These are phyloP conservation scores for Cylindricascospora bacillispora DNA, from an alignment of 1,139 yeast genomes.

Conservation along the genomic window DNA sequence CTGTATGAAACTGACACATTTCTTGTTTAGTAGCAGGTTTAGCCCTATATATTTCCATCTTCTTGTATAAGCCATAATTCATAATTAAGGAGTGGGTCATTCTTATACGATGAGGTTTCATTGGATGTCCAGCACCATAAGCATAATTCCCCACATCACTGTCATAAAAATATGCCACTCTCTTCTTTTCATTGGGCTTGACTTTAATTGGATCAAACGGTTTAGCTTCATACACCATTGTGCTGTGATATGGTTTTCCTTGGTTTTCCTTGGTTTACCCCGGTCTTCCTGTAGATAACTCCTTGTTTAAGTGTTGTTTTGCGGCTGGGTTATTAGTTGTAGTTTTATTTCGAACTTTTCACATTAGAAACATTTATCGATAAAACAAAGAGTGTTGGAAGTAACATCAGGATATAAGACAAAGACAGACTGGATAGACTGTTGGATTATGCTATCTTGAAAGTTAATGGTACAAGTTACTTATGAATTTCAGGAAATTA, in stretches of 20 bases:
- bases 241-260: not conserved
- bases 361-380: too few species aligned
- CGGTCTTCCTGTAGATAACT: too few species aligned
- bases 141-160: conserved; percentile 96
- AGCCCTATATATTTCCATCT: conserved; percentile 94
- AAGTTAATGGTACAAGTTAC: too few species aligned
- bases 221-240: conserved; percentile 32
- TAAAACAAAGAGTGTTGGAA: too few species aligned
- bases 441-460: too few species aligned
- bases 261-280: too few species aligned
- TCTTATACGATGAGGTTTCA: conserved; percentile 97
- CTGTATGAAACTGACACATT: conserved; percentile 97
- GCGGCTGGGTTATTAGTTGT: too few species aligned
- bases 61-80: conserved; percentile 93
- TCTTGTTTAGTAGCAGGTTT: conserved; percentile 98
- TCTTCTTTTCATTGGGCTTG: conserved; percentile 43
- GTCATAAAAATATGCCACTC: conserved; percentile 56
- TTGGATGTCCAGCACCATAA: conserved; percentile 96
- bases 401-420: too few species aligned
- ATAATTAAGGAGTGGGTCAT: conserved; percentile 95
- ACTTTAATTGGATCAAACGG: conserved; percentile 51
- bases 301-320: too few species aligned
- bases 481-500: too few species aligned
- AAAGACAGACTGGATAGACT: too few species aligned
- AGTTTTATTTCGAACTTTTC: too few species aligned